Conservation (phyloP, 1,284 basidiomycete genomes). For the Mycena citricolor region DNA sequence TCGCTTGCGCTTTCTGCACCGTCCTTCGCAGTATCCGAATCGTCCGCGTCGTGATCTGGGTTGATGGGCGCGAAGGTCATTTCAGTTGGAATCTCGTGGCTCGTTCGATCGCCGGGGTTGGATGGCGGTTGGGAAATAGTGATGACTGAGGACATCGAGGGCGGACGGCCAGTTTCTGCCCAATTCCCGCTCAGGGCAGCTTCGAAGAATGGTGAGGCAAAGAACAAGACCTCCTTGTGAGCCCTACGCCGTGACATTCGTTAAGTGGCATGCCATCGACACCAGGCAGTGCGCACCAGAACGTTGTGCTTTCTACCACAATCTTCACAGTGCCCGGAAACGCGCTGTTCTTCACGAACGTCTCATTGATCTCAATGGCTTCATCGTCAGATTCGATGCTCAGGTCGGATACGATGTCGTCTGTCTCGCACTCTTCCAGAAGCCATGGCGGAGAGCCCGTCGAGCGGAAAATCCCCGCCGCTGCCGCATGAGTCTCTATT, state of each 20-base stretch:
- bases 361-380: constrained; percentile 72
- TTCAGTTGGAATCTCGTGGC: constrained; percentile 43
- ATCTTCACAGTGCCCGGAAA: constrained; percentile 84
- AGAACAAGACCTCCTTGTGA: constrained; percentile 82
- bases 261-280: constrained; percentile 7
- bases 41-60: constrained; percentile 48
- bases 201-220: constrained; percentile 85
- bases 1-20: constrained; percentile 34
- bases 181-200: constrained; percentile 79
- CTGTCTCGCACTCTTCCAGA: constrained; percentile 68
- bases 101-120: constrained; percentile 47
- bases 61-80: constrained; percentile 61
- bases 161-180: constrained; percentile 72
- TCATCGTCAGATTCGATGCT: constrained; percentile 64
- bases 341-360: constrained; percentile 61
- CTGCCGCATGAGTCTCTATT: constrained; percentile 81
- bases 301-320: constrained; percentile 79
- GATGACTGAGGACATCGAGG: constrained; percentile 76
- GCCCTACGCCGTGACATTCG: constrained; percentile 49
- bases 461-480: constrained; percentile 76
- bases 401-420: constrained; percentile 65
- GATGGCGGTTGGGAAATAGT: constrained; percentile 74
- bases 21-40: constrained; percentile 36
- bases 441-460: constrained; percentile 75
- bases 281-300: constrained; percentile 57